phyloP scores from a whole-genome alignment of 108 stramenopile genomes.

The Conticribra guillardii region DNA sequence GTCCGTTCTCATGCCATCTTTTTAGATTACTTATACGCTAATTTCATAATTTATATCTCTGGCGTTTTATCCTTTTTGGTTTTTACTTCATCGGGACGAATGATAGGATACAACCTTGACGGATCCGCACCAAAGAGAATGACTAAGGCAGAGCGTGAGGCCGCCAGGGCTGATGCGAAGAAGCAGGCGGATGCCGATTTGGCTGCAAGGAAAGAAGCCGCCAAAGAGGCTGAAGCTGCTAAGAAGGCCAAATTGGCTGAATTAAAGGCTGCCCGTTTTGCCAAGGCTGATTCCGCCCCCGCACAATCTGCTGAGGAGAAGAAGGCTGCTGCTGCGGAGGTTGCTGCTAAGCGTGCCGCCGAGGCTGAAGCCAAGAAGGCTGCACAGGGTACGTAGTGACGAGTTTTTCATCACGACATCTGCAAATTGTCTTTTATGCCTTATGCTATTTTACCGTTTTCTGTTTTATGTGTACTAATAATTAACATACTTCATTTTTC shows the following conservation, averaged over 20 bases:
- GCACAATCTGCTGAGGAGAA: constrained; percentile 33
- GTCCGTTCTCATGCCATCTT: no score
- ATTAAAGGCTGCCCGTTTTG: background rate
- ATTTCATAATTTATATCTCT: no score
- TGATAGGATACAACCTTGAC: constrained; percentile 54
- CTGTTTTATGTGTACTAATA: background rate
- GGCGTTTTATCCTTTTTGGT: no score
- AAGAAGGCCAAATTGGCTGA: constrained; percentile 32
- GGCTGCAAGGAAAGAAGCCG: constrained; percentile 39
- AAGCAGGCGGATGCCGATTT: constrained; percentile 31
- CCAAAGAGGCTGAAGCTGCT: constrained; percentile 31
- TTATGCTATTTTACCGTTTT: background rate
- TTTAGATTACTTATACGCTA: background rate
- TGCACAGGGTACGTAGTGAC: constrained; percentile 3
- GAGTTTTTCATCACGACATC: background rate
- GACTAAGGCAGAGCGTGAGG: constrained; percentile 54
- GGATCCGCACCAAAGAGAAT: constrained; percentile 38
- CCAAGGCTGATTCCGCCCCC: constrained; percentile 31
- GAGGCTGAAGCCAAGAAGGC: constrained; percentile 33
- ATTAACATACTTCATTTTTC: background rate
- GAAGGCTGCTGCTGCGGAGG: constrained; percentile 15
- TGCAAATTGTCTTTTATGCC: no score
- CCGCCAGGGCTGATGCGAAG: constrained; percentile 38
- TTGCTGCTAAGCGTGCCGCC: constrained; percentile 24
- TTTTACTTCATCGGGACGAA: no score